A percentile compares a stretch with the other conserved stretches of the same genome.
Evolutionary conservation across 306 rosid species (phyloP).

Genomic region (Coriaria nepalensis): DNA sequence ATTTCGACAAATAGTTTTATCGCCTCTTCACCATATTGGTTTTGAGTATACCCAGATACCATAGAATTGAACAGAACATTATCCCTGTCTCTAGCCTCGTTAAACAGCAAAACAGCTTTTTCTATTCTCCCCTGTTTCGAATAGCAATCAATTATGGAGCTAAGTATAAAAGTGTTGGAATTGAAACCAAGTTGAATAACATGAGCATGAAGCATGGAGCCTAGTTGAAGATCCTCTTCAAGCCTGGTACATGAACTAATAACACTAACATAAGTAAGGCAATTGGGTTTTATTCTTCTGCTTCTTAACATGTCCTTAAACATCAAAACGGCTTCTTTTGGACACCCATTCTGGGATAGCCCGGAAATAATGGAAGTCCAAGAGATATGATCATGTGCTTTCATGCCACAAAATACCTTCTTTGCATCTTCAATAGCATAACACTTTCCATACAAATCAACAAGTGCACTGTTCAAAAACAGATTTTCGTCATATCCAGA

Average conservation of each 20-base stretch:
- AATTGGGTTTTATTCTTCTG: slow-evolving; percentile 36
- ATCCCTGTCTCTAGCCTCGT: slow-evolving; percentile 33
- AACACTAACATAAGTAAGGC: slow-evolving; percentile 45
- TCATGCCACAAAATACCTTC: slow-evolving; percentile 38
- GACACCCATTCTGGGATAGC: slow-evolving; percentile 30
- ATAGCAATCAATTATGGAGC: slow-evolving; percentile 47
- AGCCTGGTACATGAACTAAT: slow-evolving; percentile 36
- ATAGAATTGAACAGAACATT: slow-evolving; percentile 36
- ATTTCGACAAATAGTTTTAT: slow-evolving; percentile 40
- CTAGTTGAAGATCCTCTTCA: slow-evolving; percentile 18
- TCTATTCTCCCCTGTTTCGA: slow-evolving; percentile 28
- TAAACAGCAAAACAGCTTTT: slow-evolving; percentile 30
- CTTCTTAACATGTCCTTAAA: slow-evolving; percentile 42
- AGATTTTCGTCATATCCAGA: slow-evolving; percentile 34
- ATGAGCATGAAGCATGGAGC: slow-evolving; percentile 39
- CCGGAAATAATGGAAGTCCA: slow-evolving; percentile 57
- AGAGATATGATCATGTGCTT: slow-evolving; percentile 44
- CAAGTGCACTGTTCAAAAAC: slow-evolving; percentile 34
- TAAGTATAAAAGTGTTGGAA: slow-evolving; percentile 33
- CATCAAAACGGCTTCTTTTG: slow-evolving; percentile 31
- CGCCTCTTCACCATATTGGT: slow-evolving; percentile 31
- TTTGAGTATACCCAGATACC: slow-evolving; percentile 47
- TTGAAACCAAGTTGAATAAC: slow-evolving; percentile 34
- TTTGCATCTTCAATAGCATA: slow-evolving; percentile 32
- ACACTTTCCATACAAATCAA: slow-evolving; percentile 51